phyloP scores from a whole-genome alignment of 1,284 basidiomycete genomes.

The Melampsora occidentalis region DNA sequence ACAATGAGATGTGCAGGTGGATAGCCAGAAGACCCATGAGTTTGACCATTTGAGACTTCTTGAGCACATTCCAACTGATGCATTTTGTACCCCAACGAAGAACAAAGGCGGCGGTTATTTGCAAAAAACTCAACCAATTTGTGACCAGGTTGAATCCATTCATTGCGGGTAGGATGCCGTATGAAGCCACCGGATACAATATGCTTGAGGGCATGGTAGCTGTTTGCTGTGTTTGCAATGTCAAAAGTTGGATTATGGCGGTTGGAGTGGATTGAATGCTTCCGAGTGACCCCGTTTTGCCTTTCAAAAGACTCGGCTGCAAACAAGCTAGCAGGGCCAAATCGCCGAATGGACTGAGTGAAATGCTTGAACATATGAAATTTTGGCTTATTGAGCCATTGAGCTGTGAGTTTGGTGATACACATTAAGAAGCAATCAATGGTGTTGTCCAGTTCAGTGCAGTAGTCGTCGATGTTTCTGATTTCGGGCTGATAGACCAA shows the following conservation, averaged over 20 bases:
- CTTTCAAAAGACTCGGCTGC: slow-evolving; percentile 18
- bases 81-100: too few relatives aligned
- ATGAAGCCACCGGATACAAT: background rate
- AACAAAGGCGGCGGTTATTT: too few relatives aligned
- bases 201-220: background rate
- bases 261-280: slow-evolving; percentile 10
- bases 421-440: slow-evolving; percentile 1
- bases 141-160: too few relatives aligned
- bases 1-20: too few relatives aligned
- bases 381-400: slow-evolving; percentile 21
- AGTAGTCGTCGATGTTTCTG: background rate
- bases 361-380: slow-evolving; percentile 17
- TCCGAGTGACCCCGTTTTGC: background rate
- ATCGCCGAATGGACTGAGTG: background rate
- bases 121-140: too few relatives aligned
- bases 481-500: background rate
- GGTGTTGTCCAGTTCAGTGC: background rate
- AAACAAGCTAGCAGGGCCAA: slow-evolving; percentile 14
- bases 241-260: background rate
- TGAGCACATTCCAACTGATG: too few relatives aligned
- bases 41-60: too few relatives aligned
- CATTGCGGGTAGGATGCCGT: too few relatives aligned
- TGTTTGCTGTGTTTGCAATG: background rate
- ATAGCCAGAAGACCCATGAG: too few relatives aligned
- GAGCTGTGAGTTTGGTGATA: background rate